Evolutionary conservation across 257 asterid genomes (phyloP).

Genomic region (Petrea volubilis): DNA sequence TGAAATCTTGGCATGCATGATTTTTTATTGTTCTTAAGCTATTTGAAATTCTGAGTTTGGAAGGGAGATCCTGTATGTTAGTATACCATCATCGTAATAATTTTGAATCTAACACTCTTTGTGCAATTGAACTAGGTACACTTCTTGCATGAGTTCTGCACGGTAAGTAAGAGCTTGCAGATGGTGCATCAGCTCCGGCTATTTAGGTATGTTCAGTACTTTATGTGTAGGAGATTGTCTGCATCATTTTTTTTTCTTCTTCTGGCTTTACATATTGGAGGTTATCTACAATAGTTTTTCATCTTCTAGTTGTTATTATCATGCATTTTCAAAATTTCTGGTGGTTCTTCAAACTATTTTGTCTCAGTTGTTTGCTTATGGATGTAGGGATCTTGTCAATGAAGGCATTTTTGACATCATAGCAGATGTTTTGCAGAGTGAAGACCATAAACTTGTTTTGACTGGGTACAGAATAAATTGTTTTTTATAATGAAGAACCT

Average conservation of each 20-base stretch:
- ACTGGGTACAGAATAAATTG: slow-evolving; percentile 67
- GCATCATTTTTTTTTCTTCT: not conserved
- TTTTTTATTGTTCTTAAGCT: not conserved
- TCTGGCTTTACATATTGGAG: not conserved
- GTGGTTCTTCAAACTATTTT: not conserved
- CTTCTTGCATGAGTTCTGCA: slow-evolving; percentile 92
- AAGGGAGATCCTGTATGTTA: not conserved
- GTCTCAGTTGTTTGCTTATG: slow-evolving; percentile 17
- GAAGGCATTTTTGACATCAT: slow-evolving; percentile 90
- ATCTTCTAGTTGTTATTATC: slow-evolving; percentile 11
- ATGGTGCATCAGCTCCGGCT: slow-evolving; percentile 88
- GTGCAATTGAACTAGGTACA: slow-evolving; percentile 50
- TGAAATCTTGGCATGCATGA: not conserved
- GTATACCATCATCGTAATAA: not conserved
- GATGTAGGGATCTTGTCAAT: slow-evolving; percentile 81
- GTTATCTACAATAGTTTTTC: not conserved
- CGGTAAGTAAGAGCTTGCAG: slow-evolving; percentile 92
- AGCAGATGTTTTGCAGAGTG: slow-evolving; percentile 72
- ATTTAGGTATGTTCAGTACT: slow-evolving; percentile 53
- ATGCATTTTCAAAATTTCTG: not conserved
- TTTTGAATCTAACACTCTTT: slow-evolving; percentile 6
- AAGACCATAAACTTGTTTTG: slow-evolving; percentile 84
- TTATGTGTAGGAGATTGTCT: not conserved
- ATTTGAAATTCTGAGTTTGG: too few species aligned
- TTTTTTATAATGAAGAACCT: slow-evolving; percentile 12